These are phyloP conservation scores for Comarum palustre DNA, from an alignment of 306 rosid species.

Conservation along the genomic window DNA sequence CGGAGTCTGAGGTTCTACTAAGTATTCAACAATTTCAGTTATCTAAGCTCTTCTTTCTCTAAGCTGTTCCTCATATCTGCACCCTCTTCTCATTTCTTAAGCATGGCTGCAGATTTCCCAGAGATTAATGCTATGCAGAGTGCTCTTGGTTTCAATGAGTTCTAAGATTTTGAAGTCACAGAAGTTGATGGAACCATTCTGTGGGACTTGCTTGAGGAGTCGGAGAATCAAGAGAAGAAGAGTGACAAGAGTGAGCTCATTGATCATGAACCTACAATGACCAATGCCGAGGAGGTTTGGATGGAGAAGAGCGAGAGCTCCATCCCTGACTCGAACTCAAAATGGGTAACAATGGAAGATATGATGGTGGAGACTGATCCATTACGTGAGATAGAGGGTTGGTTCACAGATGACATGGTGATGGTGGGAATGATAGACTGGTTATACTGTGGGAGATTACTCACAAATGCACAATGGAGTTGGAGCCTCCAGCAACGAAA, in stretches of 20 bases:
- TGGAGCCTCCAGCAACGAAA: constrained; percentile 29
- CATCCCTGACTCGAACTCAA: constrained; percentile 31
- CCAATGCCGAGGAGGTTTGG: constrained; percentile 2
- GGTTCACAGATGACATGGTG: constrained; percentile 40
- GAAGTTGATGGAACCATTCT: constrained; percentile 59
- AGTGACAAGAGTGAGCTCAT: neutral
- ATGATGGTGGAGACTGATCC: constrained; percentile 18
- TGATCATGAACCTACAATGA: neutral
- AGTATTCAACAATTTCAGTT: constrained; percentile 15
- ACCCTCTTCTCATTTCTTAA: neutral
- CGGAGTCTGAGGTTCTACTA: constrained; percentile 10
- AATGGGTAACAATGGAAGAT: constrained; percentile 27
- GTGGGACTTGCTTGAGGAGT: constrained; percentile 50
- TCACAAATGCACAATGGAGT: constrained; percentile 25
- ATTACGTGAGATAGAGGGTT: constrained; percentile 25
- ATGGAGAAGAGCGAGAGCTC: constrained; percentile 18
- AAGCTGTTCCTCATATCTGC: constrained; percentile 14
- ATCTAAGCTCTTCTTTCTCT: neutral
- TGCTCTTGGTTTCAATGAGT: constrained; percentile 23
- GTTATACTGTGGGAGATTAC: constrained; percentile 33
- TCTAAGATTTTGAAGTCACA: constrained; percentile 44
- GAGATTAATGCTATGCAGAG: neutral
- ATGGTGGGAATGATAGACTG: constrained; percentile 36
- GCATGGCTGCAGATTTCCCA: constrained; percentile 34
- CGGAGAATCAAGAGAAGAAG: constrained; percentile 26